These are phyloP conservation scores for Pleurotus platypus DNA, from an alignment of 768 basidiomycete species.

Conservation along the genomic window DNA sequence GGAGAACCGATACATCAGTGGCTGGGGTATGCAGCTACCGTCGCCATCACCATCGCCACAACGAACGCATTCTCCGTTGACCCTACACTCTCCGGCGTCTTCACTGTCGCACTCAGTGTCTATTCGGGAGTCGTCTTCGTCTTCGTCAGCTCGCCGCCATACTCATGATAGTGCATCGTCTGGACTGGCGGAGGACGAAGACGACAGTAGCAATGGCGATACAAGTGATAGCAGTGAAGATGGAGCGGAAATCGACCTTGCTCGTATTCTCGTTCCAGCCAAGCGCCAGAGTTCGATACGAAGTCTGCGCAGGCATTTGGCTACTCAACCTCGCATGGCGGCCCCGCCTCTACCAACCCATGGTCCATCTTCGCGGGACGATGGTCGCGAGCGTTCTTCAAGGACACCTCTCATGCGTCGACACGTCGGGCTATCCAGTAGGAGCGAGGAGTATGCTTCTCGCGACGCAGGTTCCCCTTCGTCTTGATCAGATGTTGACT, in stretches of 20 bases:
- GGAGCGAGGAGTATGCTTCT: too few relatives aligned
- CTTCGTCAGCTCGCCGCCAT: background rate
- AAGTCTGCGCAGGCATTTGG: slow-evolving; percentile 63
- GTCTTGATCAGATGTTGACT: too few relatives aligned
- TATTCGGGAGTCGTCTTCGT: background rate
- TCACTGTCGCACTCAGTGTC: background rate
- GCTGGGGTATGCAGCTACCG: slow-evolving; percentile 25
- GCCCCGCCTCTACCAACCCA: background rate
- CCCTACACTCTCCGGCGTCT: slow-evolving; percentile 2
- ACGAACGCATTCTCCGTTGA: slow-evolving; percentile 1
- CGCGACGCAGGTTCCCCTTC: too few relatives aligned
- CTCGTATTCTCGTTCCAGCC: slow-evolving; percentile 64
- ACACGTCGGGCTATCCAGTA: too few relatives aligned
- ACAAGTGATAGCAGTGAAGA: slow-evolving; percentile 31
- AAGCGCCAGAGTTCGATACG: slow-evolving; percentile 73
- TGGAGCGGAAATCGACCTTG: slow-evolving; percentile 57
- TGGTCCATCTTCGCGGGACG: background rate
- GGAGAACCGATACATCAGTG: slow-evolving; percentile 25
- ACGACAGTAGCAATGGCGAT: slow-evolving; percentile 31
- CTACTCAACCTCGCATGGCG: background rate
- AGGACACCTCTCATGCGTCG: background rate
- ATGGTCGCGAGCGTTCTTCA: background rate
- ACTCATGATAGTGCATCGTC: background rate
- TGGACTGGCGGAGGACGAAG: slow-evolving; percentile 17
- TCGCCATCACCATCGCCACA: slow-evolving; percentile 6